These are phyloP conservation scores for Hemisphaericaspora xylofermentans DNA, from an alignment of 1,139 yeast genomes.

Conservation along the genomic window DNA sequence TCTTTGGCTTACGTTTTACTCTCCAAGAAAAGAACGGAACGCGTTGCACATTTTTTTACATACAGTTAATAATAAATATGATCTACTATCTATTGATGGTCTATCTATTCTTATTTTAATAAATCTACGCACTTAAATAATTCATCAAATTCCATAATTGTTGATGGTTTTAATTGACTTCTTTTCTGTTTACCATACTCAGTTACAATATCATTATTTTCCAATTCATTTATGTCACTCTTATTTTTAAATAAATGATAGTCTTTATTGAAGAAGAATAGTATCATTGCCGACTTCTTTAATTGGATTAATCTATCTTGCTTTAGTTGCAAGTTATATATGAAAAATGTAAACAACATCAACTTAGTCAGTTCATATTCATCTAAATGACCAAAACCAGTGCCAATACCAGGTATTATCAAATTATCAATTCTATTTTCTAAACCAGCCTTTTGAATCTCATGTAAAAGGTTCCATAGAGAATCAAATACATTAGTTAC, in stretches of 20 bases:
- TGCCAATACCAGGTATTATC: conserved; percentile 31
- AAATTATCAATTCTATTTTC: conserved; percentile 12
- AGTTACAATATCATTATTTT: conserved; percentile 9
- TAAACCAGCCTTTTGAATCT: neutral
- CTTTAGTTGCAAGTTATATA: conserved; percentile 15
- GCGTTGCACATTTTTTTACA: too few relatives aligned
- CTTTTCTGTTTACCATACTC: conserved; percentile 12
- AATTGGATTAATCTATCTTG: conserved; percentile 10
- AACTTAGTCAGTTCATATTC: conserved; percentile 18
- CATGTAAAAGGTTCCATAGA: conserved; percentile 23
- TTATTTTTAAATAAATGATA: conserved; percentile 16
- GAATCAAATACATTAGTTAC: conserved; percentile 16
- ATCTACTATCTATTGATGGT: too few relatives aligned
- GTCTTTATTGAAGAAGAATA: conserved; percentile 23
- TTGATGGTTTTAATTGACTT: conserved; percentile 4
- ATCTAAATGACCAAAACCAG: conserved; percentile 27
- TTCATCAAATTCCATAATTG: conserved; percentile 15
- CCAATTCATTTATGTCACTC: conserved; percentile 15
- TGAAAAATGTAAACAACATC: conserved; percentile 21
- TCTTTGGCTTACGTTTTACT: too few relatives aligned
- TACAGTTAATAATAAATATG: too few relatives aligned
- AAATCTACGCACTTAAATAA: conserved; percentile 15
- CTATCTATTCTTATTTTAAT: too few relatives aligned
- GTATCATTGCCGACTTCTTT: conserved; percentile 18
- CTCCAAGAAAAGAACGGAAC: too few relatives aligned